These are phyloP conservation scores for Cladosporium phlei DNA, from an alignment of 2,329 filamentous ascomycete genomes.

Conservation along the genomic window DNA sequence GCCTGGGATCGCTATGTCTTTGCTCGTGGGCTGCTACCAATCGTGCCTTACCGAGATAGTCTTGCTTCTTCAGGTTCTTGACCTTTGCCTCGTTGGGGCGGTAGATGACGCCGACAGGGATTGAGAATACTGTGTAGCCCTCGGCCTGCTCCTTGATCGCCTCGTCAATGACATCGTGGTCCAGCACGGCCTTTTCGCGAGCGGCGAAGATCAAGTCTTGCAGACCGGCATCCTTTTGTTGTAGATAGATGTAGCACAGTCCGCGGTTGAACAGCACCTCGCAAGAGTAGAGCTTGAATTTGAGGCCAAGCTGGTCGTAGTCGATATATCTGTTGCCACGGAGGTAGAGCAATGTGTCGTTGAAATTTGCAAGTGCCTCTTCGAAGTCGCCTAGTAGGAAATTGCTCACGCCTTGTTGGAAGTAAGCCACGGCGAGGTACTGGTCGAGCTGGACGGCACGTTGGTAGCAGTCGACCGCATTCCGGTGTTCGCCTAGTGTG, in stretches of 20 bases:
- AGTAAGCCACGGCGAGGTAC: constrained; percentile 95
- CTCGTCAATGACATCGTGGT: constrained; percentile 97
- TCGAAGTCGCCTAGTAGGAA: constrained; percentile 96
- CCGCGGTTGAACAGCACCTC: constrained; percentile 97
- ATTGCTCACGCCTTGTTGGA: constrained; percentile 97
- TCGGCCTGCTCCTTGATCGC: constrained; percentile 90
- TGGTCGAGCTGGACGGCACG: constrained; percentile 84
- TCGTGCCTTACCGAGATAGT: constrained; percentile 94
- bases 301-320: constrained; percentile 89
- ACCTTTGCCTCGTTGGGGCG: constrained; percentile 96
- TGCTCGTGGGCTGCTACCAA: constrained; percentile 66
- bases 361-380: constrained; percentile 96
- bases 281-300: constrained; percentile 96
- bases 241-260: constrained; percentile 93
- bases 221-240: constrained; percentile 85
- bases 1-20: constrained; percentile 23
- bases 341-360: constrained; percentile 91
- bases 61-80: constrained; percentile 94
- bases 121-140: constrained; percentile 98
- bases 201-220: constrained; percentile 85
- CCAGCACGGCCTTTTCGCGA: constrained; percentile 92
- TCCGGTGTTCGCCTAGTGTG: constrained; percentile 90
- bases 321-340: constrained; percentile 96
- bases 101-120: constrained; percentile 92
- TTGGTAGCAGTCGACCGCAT: constrained; percentile 93